These are phyloP conservation scores for Cytospora mali DNA, from an alignment of 2,329 filamentous ascomycete species.

Conservation along the genomic window DNA sequence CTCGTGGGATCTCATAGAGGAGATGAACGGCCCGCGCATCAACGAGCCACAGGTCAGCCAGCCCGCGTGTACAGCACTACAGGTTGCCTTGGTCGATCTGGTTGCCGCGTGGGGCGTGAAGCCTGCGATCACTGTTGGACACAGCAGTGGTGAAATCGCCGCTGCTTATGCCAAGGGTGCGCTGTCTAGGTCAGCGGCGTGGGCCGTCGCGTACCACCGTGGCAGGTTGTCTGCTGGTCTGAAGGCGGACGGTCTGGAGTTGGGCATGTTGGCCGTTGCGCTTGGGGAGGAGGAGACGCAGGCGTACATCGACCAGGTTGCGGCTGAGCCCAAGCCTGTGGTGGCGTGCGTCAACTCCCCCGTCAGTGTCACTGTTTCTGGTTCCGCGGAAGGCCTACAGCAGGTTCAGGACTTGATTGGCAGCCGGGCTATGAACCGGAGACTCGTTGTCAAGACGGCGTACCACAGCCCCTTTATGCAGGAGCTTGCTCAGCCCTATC, in stretches of 20 bases:
- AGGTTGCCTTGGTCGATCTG: constrained; percentile 39
- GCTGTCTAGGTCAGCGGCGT: constrained; percentile 27
- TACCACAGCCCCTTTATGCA: constrained; percentile 39
- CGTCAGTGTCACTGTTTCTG: constrained; percentile 39
- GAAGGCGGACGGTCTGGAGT: constrained; percentile 19
- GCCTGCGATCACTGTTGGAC: constrained; percentile 30
- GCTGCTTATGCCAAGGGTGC: constrained; percentile 32
- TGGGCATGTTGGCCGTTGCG: constrained; percentile 20
- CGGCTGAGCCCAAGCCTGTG: background rate
- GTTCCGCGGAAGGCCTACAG: constrained; percentile 33
- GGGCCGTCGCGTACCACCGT: constrained; percentile 30
- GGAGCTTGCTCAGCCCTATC: constrained; percentile 28
- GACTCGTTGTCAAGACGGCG: constrained; percentile 36
- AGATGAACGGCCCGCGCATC: constrained; percentile 34
- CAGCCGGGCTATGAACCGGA: constrained; percentile 34
- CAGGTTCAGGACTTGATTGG: constrained; percentile 27
- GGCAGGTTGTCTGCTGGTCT: constrained; percentile 20
- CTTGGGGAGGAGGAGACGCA: background rate
- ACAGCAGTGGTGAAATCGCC: constrained; percentile 35
- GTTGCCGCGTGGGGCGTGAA: constrained; percentile 31
- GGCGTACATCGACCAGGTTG: constrained; percentile 8
- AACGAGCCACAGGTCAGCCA: constrained; percentile 35
- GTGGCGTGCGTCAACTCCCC: constrained; percentile 30
- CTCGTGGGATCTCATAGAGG: constrained; percentile 35
- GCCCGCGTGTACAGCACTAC: constrained; percentile 40